A percentile compares a stretch with the other conserved stretches of the same genome.
Evolutionary conservation across 345 rosid genomes (phyloP).

Genomic region (Streptanthus diversifolius): DNA sequence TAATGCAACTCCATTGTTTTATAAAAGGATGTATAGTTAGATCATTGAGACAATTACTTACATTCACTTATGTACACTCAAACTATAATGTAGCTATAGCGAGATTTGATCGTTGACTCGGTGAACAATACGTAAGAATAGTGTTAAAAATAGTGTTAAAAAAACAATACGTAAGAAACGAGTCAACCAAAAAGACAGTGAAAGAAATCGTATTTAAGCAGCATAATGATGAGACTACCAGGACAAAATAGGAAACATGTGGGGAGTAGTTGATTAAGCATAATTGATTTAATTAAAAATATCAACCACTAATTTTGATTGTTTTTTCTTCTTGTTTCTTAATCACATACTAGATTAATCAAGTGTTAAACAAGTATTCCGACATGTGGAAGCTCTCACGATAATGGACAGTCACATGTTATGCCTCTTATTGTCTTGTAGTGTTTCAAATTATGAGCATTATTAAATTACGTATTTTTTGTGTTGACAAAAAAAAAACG

Average conservation of each 20-base stretch:
- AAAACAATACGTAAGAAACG: neutral
- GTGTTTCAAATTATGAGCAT: too few relatives aligned
- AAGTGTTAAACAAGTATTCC: neutral
- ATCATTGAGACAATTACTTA: too few relatives aligned
- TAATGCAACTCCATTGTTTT: neutral
- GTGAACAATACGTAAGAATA: neutral
- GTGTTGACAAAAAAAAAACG: neutral
- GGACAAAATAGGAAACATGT: conserved; percentile 13
- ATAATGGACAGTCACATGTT: conserved; percentile 18
- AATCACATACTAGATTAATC: neutral
- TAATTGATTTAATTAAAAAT: neutral
- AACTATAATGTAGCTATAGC: neutral
- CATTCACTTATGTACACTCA: too few relatives aligned
- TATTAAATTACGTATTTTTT: neutral
- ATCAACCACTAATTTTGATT: conserved; percentile 15
- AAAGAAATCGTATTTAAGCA: neutral
- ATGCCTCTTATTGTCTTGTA: too few relatives aligned
- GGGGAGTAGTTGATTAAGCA: conserved; percentile 14
- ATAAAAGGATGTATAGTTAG: neutral
- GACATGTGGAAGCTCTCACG: conserved; percentile 18
- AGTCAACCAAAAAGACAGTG: neutral
- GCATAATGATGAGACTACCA: neutral
- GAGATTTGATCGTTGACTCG: neutral
- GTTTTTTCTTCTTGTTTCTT: neutral
- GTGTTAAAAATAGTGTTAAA: too few relatives aligned